phyloP scores from a whole-genome alignment of 1,284 basidiomycete species.

The Moesziomyces antarcticus region DNA sequence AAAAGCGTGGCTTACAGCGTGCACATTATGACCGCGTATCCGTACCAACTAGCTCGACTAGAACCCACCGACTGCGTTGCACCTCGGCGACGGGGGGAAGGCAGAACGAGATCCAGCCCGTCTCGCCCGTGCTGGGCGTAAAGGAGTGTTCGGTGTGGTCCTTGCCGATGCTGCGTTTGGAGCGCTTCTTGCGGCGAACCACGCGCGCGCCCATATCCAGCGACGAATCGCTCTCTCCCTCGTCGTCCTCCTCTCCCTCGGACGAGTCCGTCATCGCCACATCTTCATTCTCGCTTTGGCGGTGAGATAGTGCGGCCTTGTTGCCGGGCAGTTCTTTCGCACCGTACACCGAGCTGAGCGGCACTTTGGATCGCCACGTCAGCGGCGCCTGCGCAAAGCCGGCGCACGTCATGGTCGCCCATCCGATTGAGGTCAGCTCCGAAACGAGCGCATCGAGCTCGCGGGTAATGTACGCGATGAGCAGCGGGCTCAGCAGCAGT shows the following conservation, averaged over 20 bases:
- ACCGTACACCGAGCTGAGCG: constrained; percentile 26
- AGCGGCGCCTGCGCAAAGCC: constrained; percentile 55
- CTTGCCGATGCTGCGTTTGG: constrained; percentile 24
- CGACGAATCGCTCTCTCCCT: constrained; percentile 24
- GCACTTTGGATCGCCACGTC: constrained; percentile 43
- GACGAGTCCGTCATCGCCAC: constrained; percentile 15
- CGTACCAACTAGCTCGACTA: constrained; percentile 41
- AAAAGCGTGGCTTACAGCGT: too few relatives aligned
- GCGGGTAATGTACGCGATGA: constrained; percentile 19
- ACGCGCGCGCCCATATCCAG: constrained; percentile 24
- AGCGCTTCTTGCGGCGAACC: constrained; percentile 15
- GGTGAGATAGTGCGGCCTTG: not conserved
- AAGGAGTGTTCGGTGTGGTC: constrained; percentile 42
- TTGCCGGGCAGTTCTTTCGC: constrained; percentile 25
- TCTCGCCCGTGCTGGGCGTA: constrained; percentile 31
- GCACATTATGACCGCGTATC: constrained; percentile 37
- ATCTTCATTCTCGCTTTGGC: not conserved
- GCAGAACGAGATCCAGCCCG: constrained; percentile 40
- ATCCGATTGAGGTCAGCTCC: not conserved
- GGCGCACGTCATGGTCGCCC: constrained; percentile 34
- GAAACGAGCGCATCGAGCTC: constrained; percentile 16
- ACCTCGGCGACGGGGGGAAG: constrained; percentile 2
- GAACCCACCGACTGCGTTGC: constrained; percentile 17
- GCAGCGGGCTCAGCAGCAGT: constrained; percentile 23
- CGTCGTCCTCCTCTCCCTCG: constrained; percentile 18